A percentile compares a stretch with the other conserved stretches of the same genome.
Evolutionary conservation across 2,329 filamentous ascomycete genomes (phyloP).

Genomic region (Davidsoniella australis): DNA sequence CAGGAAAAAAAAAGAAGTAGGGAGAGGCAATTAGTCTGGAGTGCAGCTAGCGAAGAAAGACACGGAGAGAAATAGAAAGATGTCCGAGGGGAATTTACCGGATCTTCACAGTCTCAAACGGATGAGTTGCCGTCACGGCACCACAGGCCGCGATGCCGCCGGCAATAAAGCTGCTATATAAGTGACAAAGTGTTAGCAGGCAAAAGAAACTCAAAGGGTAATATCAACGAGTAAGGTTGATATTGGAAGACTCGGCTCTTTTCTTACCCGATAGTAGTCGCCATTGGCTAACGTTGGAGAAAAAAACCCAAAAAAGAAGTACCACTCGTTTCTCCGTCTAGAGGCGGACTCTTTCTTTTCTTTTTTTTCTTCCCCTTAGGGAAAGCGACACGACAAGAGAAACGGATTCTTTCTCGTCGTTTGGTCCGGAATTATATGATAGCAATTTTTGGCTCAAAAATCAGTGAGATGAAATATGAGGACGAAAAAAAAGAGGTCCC

Average conservation of each 20-base stretch:
- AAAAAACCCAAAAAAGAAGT: too few species aligned
- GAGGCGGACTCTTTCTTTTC: not conserved
- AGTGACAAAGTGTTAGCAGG: not conserved
- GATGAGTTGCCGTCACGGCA: slow-evolving; percentile 91
- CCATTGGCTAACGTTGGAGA: not conserved
- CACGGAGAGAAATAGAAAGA: not conserved
- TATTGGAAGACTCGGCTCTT: not conserved
- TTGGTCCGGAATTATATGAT: too few species aligned
- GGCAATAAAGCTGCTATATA: slow-evolving; percentile 68
- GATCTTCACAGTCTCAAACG: slow-evolving; percentile 98
- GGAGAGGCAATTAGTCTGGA: slow-evolving; percentile 2
- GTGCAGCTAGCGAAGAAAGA: not conserved
- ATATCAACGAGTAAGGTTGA: not conserved
- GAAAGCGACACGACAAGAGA: too few species aligned
- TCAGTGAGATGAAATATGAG: too few species aligned
- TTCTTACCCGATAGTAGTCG: slow-evolving; percentile 6
- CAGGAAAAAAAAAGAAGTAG: not conserved
- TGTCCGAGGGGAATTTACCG: slow-evolving; percentile 37
- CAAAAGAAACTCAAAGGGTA: not conserved
- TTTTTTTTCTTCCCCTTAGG: too few species aligned
- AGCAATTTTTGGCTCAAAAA: too few species aligned
- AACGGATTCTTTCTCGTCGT: too few species aligned
- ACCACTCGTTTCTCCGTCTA: not conserved
- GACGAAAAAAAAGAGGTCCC: too few species aligned
- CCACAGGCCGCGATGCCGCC: slow-evolving; percentile 94